A percentile compares a stretch with the other conserved stretches of the same genome.
These are phyloP conservation scores for Pythium volutum DNA, from an alignment of 352 stramenopile genomes.

Conservation along the genomic window DNA sequence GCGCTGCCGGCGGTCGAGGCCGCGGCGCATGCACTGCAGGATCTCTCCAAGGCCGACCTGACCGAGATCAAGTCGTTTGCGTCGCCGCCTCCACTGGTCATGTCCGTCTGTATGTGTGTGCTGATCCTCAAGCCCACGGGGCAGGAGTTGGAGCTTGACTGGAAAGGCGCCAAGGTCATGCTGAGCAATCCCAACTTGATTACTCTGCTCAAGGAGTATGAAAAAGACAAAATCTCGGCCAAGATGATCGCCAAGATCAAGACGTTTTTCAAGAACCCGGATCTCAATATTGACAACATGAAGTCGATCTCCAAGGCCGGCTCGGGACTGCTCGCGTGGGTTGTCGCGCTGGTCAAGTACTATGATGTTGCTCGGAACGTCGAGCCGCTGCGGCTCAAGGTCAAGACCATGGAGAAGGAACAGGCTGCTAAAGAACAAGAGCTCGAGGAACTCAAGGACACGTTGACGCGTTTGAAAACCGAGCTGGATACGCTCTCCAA, in stretches of 20 bases:
- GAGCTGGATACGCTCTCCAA: conserved; percentile 90
- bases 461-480: conserved; percentile 73
- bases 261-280: conserved; percentile 92
- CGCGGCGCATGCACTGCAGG: conserved; percentile 90
- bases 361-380: conserved; percentile 95
- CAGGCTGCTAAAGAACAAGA: conserved; percentile 90
- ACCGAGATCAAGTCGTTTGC: conserved; percentile 96
- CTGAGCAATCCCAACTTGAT: conserved; percentile 91
- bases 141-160: conserved; percentile 90
- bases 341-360: conserved; percentile 95
- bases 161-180: conserved; percentile 95
- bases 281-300: conserved; percentile 95
- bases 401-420: conserved; percentile 93
- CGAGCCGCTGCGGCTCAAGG: conserved; percentile 88
- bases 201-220: conserved; percentile 91
- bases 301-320: conserved; percentile 92
- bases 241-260: conserved; percentile 95
- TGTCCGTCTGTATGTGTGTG: conserved; percentile 93
- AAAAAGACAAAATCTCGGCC: conserved; percentile 94
- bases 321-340: conserved; percentile 90
- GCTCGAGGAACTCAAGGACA: conserved; percentile 81
- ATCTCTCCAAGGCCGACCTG: conserved; percentile 94
- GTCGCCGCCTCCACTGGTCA: conserved; percentile 90
- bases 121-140: conserved; percentile 91
- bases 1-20: conserved; percentile 92